phyloP scores from a whole-genome alignment of 1,139 yeast genomes.

The Nematodospora anomalae region DNA sequence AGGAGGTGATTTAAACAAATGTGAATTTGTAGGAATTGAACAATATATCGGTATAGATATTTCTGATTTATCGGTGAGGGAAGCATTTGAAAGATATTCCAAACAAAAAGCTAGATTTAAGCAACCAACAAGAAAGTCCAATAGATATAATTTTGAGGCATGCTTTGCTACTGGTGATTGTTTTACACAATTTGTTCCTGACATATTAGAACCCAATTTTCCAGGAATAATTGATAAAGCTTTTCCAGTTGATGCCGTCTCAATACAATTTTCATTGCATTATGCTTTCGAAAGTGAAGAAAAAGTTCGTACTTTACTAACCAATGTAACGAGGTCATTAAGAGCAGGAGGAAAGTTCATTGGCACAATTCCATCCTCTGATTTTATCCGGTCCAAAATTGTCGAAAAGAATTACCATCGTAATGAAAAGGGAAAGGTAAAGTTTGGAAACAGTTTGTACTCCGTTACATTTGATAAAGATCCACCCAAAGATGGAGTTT shows the following conservation, averaged over 20 bases:
- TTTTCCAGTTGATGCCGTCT: slow-evolving; percentile 84
- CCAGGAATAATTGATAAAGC: slow-evolving; percentile 56
- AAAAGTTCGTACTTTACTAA: slow-evolving; percentile 69
- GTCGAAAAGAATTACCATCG: slow-evolving; percentile 39
- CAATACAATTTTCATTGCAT: slow-evolving; percentile 89
- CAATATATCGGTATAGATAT: slow-evolving; percentile 91
- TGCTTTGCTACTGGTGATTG: slow-evolving; percentile 92
- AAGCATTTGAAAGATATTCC: slow-evolving; percentile 75
- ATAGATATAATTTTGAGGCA: slow-evolving; percentile 62
- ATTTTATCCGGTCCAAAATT: slow-evolving; percentile 69
- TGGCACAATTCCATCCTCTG: slow-evolving; percentile 94
- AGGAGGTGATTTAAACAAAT: slow-evolving; percentile 94
- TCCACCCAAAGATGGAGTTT: slow-evolving; percentile 72
- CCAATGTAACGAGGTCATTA: slow-evolving; percentile 74
- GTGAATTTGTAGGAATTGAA: slow-evolving; percentile 70
- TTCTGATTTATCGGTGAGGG: slow-evolving; percentile 82
- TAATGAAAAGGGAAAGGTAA: slow-evolving; percentile 42
- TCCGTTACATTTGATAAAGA: slow-evolving; percentile 73
- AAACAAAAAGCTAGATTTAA: slow-evolving; percentile 44
- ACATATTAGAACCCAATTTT: slow-evolving; percentile 63
- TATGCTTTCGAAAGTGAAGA: slow-evolving; percentile 89
- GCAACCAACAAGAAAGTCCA: slow-evolving; percentile 37
- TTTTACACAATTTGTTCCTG: slow-evolving; percentile 67
- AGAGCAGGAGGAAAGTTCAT: slow-evolving; percentile 82
- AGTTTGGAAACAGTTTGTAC: slow-evolving; percentile 86